Percentiles rank a stretch among this genome's conserved stretches.
Conservation (phyloP, 371 early-diverging fungal species). For the Lichtheimia hyalospora region DNA sequence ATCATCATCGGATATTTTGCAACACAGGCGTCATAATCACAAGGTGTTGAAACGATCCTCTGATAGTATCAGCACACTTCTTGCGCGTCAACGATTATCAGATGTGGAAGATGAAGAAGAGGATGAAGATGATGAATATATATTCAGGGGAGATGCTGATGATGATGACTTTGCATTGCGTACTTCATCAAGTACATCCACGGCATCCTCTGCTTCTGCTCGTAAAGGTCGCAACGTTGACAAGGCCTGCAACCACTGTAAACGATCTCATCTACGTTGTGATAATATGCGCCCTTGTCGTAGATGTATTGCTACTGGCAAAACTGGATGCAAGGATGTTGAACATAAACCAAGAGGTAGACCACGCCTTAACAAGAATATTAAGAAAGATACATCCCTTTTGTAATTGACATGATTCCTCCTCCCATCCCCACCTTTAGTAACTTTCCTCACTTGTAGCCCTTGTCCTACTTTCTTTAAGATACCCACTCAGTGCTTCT, state of each 20-base stretch:
- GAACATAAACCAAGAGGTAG: constrained; percentile 50
- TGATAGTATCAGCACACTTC: constrained; percentile 15
- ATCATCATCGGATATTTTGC: no score
- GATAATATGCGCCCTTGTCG: constrained; percentile 49
- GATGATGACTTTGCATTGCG: not conserved
- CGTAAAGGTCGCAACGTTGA: constrained; percentile 47
- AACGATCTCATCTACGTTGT: constrained; percentile 47
- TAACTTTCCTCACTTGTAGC: no score
- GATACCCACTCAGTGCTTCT: no score
- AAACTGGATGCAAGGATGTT: constrained; percentile 47
- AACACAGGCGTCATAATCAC: no score
- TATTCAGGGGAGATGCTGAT: not conserved
- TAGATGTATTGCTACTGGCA: constrained; percentile 45
- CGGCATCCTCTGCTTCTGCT: constrained; percentile 1
- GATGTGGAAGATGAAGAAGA: constrained; percentile 15
- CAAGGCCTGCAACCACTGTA: constrained; percentile 51
- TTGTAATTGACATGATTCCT: no score
- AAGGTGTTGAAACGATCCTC: not conserved
- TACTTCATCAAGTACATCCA: not conserved
- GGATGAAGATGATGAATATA: constrained; percentile 16
- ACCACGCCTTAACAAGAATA: constrained; percentile 33
- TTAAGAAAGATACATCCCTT: no score
- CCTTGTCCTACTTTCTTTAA: no score
- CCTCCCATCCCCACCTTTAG: no score
- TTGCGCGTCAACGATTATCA: constrained; percentile 13